Evolutionary conservation across 2,329 filamentous ascomycete species (phyloP).

Genomic region (Knufia petricola): DNA sequence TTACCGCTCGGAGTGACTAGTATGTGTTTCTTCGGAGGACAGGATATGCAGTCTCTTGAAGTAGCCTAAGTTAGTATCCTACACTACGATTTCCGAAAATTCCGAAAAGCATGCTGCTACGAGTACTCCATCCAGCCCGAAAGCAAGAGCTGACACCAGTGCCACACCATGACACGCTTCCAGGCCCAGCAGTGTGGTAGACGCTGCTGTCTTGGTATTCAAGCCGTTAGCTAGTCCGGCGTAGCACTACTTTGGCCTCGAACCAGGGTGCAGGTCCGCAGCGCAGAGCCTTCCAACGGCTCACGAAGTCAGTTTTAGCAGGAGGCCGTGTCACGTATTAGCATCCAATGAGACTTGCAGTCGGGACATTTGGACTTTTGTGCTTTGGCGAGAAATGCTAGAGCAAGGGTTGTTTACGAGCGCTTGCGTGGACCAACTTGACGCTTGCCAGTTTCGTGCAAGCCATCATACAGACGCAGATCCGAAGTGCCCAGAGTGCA

Average conservation of each 20-base stretch:
- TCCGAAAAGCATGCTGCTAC: no score
- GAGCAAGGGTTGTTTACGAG: no score
- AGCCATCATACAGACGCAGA: no score
- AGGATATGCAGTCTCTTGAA: no score
- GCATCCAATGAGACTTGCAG: constrained; percentile 1
- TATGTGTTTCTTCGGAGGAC: no score
- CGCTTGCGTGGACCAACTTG: not conserved
- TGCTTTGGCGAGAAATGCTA: no score
- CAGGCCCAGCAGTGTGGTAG: not conserved
- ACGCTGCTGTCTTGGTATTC: constrained; percentile 1
- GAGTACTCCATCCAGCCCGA: no score
- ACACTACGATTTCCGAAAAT: no score
- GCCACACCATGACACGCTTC: not conserved
- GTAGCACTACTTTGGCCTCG: not conserved
- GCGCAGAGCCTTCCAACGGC: not conserved
- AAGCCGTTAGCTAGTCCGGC: not conserved
- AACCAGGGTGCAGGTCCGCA: not conserved
- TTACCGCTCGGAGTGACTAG: no score
- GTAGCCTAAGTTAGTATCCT: no score
- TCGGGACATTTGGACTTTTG: not conserved
- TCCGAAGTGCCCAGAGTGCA: no score
- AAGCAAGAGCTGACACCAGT: no score
- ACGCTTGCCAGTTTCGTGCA: not conserved
- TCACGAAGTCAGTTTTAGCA: constrained; percentile 5
- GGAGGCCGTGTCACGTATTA: not conserved